Conservation (phyloP, 202 grass and related monocot species). For the Hordeum pubiflorum region DNA sequence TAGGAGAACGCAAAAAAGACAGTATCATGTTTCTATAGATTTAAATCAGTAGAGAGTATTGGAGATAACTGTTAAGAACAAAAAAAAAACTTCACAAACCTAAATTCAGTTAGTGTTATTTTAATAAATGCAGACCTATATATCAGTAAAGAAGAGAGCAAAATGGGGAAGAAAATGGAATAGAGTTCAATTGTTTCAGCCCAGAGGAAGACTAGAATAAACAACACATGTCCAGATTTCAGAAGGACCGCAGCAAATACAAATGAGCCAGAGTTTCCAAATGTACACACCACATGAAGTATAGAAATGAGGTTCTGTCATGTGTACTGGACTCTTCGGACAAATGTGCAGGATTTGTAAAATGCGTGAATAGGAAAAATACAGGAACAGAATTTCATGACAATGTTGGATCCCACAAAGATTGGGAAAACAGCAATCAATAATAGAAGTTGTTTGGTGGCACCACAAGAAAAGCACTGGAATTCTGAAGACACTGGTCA, state of each 20-base stretch:
- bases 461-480: neutral
- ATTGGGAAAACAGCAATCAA: neutral
- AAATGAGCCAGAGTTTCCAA: neutral
- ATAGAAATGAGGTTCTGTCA: neutral
- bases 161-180: neutral
- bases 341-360: neutral
- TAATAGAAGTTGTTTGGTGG: neutral
- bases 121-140: neutral
- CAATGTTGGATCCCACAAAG: neutral
- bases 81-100: neutral
- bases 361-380: neutral
- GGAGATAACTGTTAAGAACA: neutral
- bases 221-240: neutral
- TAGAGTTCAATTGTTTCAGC: neutral
- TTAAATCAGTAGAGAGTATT: neutral
- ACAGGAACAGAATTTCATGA: neutral
- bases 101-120: neutral
- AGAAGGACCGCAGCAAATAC: neutral
- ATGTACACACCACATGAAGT: neutral
- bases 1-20: conserved; percentile 6
- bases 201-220: neutral
- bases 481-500: neutral
- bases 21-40: neutral
- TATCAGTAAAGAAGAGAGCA: neutral
- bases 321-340: neutral